phyloP scores from a whole-genome alignment of 139 green algal species.

The Tetraselmis striata region DNA sequence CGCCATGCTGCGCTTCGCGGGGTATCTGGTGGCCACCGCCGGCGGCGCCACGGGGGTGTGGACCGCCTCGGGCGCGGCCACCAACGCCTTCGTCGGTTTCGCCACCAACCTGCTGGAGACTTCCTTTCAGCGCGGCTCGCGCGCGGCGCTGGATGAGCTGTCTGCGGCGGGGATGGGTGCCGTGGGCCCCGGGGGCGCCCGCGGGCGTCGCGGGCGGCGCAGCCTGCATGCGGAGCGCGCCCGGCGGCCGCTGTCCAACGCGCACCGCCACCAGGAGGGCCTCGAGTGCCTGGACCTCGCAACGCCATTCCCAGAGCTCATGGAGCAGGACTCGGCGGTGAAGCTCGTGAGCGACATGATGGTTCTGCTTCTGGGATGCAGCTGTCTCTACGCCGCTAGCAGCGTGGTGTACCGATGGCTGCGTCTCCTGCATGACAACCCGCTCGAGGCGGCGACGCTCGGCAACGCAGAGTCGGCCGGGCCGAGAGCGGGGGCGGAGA shows the following conservation, averaged over 20 bases:
- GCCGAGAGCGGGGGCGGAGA: too few species aligned
- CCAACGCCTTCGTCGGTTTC: not conserved
- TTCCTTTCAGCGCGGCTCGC: not conserved
- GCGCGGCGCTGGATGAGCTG: not conserved
- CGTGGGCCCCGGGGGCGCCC: too few species aligned
- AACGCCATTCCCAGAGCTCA: not conserved
- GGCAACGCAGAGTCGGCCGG: too few species aligned
- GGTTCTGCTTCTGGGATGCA: not conserved
- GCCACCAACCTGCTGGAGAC: not conserved
- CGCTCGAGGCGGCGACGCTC: too few species aligned
- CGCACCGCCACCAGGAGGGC: not conserved
- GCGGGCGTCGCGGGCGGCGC: too few species aligned
- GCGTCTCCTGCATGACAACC: too few species aligned
- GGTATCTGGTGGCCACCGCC: not conserved
- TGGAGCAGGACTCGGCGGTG: not conserved
- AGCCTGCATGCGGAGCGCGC: not conserved
- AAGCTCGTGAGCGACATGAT: not conserved
- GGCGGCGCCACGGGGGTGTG: not conserved
- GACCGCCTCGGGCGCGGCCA: not conserved
- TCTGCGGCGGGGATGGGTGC: too few species aligned
- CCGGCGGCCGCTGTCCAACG: not conserved
- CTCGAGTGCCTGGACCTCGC: not conserved
- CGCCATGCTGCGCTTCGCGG: not conserved
- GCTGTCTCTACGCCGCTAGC: not conserved
- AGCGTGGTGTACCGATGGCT: not conserved